Base-by-base conservation (phyloP, 306 rosid species). In the Vachellia pachyceras region DNA sequence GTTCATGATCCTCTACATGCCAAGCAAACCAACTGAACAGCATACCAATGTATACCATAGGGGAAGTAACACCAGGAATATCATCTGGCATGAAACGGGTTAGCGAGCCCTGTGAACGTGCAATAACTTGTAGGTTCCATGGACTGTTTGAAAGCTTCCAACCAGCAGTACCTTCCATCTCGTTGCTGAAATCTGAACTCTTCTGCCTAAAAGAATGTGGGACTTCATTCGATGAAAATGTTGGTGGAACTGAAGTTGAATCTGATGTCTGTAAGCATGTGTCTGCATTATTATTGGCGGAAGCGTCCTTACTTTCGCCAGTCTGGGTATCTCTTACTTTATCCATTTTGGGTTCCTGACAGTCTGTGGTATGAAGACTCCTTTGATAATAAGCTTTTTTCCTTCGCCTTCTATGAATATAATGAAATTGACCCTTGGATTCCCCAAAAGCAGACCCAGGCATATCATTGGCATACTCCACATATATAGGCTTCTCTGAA, bases 1-100 rank as follows among this genome's bases (percentile, higher is more conserved):
- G 97, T 86, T 96, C 99, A 80, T 96, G 99, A 90, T 96, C 99
- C 90, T 96, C 99, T 35, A 96, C 97, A 46, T 95, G 99, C 98
- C 99, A 95, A 60, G 99, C 99, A 90, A 95, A 95, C 99, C 99
- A 95, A 84, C 99, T 95, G 86, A 95, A 95, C 79, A 95, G 82
- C 99, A 95, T 96, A 50, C 99, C 99, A 72, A 96, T 94, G 84
- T 96, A 96, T 76, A 96, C 85, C 99, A 96, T 96, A 36, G 99
- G 99, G 78, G 99, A 96, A 83, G 98, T 96, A 69, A 96, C 99
- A 70, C 98, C 98, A 0, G 99, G 99, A 79, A 96, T 96, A 86
- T 96, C 98, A 88, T 96, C 98, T 0, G 98, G 98, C 99, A 96
- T 93, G 87, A 90, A 96, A 52, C 98, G 98, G 29, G 99, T 96